A percentile compares a stretch with the other conserved stretches of the same genome.
phyloP scores from a whole-genome alignment of 352 stramenopile genomes.

The Peronospora belbahrii region DNA sequence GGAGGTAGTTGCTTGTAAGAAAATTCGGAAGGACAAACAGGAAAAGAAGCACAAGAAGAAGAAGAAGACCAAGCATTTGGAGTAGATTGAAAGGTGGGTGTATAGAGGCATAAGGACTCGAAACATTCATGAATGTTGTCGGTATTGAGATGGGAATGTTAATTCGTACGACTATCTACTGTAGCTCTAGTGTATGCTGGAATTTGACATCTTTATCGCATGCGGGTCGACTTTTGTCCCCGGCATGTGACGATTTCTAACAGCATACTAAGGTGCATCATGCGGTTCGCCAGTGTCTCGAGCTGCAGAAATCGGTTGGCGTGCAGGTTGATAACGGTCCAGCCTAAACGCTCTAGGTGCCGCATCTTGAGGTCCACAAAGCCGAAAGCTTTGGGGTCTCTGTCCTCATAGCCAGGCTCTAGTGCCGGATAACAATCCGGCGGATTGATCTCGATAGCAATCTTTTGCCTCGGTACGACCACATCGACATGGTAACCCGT shows the following conservation, averaged over 20 bases:
- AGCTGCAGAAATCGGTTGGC: slow-evolving; percentile 49
- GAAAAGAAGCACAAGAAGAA: slow-evolving; percentile 26
- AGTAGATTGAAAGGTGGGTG: slow-evolving; percentile 8
- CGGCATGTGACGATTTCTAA: slow-evolving; percentile 55
- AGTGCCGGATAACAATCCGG: slow-evolving; percentile 42
- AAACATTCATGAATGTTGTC: slow-evolving; percentile 18
- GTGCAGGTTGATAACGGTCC: slow-evolving; percentile 61
- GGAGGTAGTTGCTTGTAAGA: slow-evolving; percentile 2
- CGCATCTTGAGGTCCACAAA: slow-evolving; percentile 60
- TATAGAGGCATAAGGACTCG: slow-evolving; percentile 7
- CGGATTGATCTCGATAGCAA: slow-evolving; percentile 62
- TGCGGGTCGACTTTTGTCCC: slow-evolving; percentile 3
- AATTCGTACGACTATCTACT: slow-evolving; percentile 11
- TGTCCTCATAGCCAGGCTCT: slow-evolving; percentile 25
- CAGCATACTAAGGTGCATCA: slow-evolving; percentile 55
- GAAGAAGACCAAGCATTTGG: slow-evolving; percentile 32
- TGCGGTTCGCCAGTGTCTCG: slow-evolving; percentile 35
- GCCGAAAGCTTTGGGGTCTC: slow-evolving; percentile 36
- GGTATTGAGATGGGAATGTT: slow-evolving; percentile 1
- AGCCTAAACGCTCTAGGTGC: slow-evolving; percentile 53
- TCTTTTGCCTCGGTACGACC: slow-evolving; percentile 37
- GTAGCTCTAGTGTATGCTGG: not conserved
- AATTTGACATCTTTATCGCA: not conserved
- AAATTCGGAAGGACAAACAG: slow-evolving; percentile 21
- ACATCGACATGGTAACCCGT: slow-evolving; percentile 54